A percentile compares a stretch with the other conserved stretches of the same genome.
Evolutionary conservation across 1,139 yeast species (phyloP).

Genomic region (Scheffersomyces segobiensis): DNA sequence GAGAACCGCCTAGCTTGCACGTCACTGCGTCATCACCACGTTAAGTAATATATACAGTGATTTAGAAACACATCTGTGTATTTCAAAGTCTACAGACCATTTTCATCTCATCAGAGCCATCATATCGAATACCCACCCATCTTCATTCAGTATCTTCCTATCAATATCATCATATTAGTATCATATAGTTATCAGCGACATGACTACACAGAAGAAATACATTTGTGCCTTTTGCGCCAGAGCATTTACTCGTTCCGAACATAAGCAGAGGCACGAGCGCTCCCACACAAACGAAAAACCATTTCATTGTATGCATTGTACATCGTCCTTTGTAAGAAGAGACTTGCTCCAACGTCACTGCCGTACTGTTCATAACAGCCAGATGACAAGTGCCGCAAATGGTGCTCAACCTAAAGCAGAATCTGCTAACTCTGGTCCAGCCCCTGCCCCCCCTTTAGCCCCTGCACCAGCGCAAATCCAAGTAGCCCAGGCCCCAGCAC

Average conservation of each 20-base stretch:
- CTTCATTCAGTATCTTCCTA: not conserved
- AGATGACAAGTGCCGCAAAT: conserved; percentile 8
- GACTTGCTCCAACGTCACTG: conserved; percentile 77
- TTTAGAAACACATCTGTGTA: too few species aligned
- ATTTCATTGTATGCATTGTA: conserved; percentile 70
- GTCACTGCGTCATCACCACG: not conserved
- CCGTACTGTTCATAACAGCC: conserved; percentile 66
- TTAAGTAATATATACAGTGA: too few species aligned
- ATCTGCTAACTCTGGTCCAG: not conserved
- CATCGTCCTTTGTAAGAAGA: conserved; percentile 72
- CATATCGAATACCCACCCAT: too few species aligned
- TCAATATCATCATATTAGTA: not conserved
- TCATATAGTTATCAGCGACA: conserved; percentile 7
- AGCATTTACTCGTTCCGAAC: conserved; percentile 80
- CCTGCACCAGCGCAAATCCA: not conserved
- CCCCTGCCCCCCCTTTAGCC: not conserved
- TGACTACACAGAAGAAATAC: conserved; percentile 60
- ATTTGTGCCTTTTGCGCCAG: conserved; percentile 80
- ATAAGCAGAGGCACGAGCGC: conserved; percentile 78
- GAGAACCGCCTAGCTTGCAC: too few species aligned
- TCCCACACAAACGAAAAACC: conserved; percentile 86
- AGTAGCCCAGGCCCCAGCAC: not conserved
- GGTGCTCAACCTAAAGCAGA: not conserved
- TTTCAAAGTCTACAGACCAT: too few species aligned
- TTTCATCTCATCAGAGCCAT: too few species aligned